These are phyloP conservation scores for Flaveria floridana DNA, from an alignment of 140 eudicot species.

Conservation along the genomic window DNA sequence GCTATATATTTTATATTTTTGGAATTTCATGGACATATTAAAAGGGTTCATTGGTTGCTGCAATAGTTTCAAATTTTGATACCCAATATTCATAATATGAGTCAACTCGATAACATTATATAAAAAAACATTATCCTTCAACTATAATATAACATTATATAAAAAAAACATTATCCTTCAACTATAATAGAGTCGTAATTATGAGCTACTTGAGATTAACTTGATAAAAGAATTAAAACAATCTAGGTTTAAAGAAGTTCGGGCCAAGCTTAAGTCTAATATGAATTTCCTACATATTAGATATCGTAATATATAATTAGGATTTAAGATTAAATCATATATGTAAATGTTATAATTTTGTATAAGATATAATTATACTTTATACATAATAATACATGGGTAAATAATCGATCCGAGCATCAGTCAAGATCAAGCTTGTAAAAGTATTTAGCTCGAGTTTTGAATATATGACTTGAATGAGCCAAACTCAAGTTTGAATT, in stretches of 20 bases:
- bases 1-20: background rate
- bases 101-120: background rate
- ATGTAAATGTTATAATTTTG: background rate
- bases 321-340: background rate
- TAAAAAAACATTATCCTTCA: background rate
- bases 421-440: background rate
- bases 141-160: background rate
- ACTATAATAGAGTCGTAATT: too few relatives aligned
- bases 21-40: background rate
- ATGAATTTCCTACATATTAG: background rate
- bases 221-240: too few relatives aligned
- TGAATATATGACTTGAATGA: background rate
- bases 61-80: background rate
- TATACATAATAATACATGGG: background rate
- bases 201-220: too few relatives aligned
- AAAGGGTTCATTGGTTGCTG: slow-evolving; percentile 7
- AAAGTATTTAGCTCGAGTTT: background rate
- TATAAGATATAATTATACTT: background rate
- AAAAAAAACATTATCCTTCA: background rate
- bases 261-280: too few relatives aligned
- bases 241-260: too few relatives aligned
- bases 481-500: background rate
- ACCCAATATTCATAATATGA: background rate
- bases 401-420: background rate
- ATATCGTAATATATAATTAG: background rate